Conservation (phyloP, 306 rosid species). For the Prunus kanzakura region DNA sequence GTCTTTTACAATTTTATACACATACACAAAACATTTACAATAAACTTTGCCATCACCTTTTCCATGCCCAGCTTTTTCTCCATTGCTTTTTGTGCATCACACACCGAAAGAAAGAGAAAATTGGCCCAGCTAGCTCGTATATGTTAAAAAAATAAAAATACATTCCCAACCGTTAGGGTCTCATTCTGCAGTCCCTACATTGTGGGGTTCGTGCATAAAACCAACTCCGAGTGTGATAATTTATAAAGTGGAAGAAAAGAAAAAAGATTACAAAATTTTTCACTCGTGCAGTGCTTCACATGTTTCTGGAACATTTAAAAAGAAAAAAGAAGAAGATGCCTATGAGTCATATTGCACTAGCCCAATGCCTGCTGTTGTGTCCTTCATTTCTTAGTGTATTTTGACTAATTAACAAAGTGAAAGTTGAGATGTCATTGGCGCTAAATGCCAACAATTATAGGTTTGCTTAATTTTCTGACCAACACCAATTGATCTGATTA, state of each 20-base stretch:
- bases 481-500: background rate
- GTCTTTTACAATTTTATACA: background rate
- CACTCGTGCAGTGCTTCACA: background rate
- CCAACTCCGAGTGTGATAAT: too few species aligned
- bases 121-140: background rate
- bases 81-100: constrained; percentile 30
- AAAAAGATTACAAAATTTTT: background rate
- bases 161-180: background rate
- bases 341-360: constrained; percentile 24
- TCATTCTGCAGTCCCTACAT: background rate
- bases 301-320: background rate
- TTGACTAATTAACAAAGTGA: constrained; percentile 3
- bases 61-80: constrained; percentile 12
- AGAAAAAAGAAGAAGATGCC: background rate
- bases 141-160: too few species aligned
- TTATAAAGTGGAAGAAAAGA: too few species aligned
- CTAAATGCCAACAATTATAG: background rate
- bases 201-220: background rate
- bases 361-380: background rate
- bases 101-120: background rate
- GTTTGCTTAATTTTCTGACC: background rate
- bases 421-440: background rate
- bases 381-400: background rate
- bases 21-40: background rate
- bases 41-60: constrained; percentile 1